Percentiles rank a stretch among this genome's conserved stretches.
Evolutionary conservation across 2,329 filamentous ascomycete genomes (phyloP).

Genomic region (Tolypocladium ovalisporum): DNA sequence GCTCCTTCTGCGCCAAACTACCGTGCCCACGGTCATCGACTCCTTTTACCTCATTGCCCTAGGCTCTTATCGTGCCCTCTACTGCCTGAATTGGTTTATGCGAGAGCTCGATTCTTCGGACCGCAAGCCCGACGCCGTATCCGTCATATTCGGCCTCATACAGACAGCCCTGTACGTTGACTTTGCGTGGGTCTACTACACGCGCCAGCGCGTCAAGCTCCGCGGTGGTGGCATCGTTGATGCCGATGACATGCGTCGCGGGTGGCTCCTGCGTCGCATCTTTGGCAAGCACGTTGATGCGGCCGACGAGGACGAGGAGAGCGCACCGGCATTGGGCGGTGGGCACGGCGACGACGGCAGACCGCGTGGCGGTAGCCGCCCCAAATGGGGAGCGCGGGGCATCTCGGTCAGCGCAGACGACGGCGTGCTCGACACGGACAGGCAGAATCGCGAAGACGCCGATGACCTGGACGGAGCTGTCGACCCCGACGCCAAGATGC

Average conservation of each 20-base stretch:
- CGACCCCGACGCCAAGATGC: slow-evolving; percentile 55
- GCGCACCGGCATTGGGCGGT: slow-evolving; percentile 34
- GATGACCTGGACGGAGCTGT: slow-evolving; percentile 33
- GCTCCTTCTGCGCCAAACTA: slow-evolving; percentile 85
- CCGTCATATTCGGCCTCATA: slow-evolving; percentile 75
- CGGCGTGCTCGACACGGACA: slow-evolving; percentile 40
- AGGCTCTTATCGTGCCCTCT: slow-evolving; percentile 78
- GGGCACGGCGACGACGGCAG: slow-evolving; percentile 13
- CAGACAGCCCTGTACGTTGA: slow-evolving; percentile 87
- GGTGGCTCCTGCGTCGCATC: slow-evolving; percentile 73
- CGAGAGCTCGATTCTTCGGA: slow-evolving; percentile 50
- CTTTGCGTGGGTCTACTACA: slow-evolving; percentile 96
- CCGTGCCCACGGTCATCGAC: slow-evolving; percentile 88
- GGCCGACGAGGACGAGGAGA: slow-evolving; percentile 53
- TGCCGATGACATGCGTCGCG: slow-evolving; percentile 73
- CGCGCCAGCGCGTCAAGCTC: slow-evolving; percentile 86
- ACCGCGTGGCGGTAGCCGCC: slow-evolving; percentile 21
- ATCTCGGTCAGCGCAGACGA: slow-evolving; percentile 59
- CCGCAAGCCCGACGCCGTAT: slow-evolving; percentile 54
- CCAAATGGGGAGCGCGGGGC: slow-evolving; percentile 52
- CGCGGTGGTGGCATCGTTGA: slow-evolving; percentile 79
- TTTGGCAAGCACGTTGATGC: slow-evolving; percentile 49
- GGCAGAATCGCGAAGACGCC: slow-evolving; percentile 32
- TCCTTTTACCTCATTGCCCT: slow-evolving; percentile 89
- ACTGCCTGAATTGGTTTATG: slow-evolving; percentile 84